These are phyloP conservation scores for Plantago lanceolata DNA, from an alignment of 305 asterid species.

Conservation along the genomic window DNA sequence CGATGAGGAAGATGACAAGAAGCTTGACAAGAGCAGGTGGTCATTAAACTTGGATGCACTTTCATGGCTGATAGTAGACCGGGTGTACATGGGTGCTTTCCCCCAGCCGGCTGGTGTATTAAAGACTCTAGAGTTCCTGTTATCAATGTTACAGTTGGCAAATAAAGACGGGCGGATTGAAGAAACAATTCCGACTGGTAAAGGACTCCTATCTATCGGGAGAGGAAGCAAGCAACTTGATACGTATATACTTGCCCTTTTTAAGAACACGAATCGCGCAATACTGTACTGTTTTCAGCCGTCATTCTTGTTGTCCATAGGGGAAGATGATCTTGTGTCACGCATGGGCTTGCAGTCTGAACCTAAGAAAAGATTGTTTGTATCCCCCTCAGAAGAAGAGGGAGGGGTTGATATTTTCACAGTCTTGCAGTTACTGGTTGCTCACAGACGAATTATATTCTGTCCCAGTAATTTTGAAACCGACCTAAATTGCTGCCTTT, in stretches of 20 bases:
- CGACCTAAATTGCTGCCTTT: conserved; percentile 89
- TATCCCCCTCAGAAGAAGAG: conserved; percentile 52
- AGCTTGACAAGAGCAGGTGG: conserved; percentile 82
- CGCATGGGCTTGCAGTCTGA: conserved; percentile 76
- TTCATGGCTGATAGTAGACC: conserved; percentile 92
- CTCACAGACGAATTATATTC: conserved; percentile 80
- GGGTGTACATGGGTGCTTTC: conserved; percentile 97
- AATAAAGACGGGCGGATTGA: conserved; percentile 97
- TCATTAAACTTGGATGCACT: conserved; percentile 79
- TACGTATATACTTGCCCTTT: conserved; percentile 64
- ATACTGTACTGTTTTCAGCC: conserved; percentile 90
- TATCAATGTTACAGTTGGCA: conserved; percentile 96
- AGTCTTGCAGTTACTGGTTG: conserved; percentile 81
- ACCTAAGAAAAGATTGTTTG: conserved; percentile 52
- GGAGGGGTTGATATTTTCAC: conserved; percentile 68
- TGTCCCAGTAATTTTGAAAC: conserved; percentile 93
- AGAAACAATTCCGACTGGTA: conserved; percentile 76
- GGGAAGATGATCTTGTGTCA: conserved; percentile 87
- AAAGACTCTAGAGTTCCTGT: conserved; percentile 86
- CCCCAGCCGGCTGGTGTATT: conserved; percentile 86
- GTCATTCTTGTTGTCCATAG: conserved; percentile 68
- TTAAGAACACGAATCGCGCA: conserved; percentile 81
- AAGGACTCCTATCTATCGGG: conserved; percentile 87
- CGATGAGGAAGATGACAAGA: conserved; percentile 91
- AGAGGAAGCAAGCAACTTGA: conserved; percentile 97